Conservation (phyloP, 2,329 filamentous ascomycete species). For the Cercospora sojina region DNA sequence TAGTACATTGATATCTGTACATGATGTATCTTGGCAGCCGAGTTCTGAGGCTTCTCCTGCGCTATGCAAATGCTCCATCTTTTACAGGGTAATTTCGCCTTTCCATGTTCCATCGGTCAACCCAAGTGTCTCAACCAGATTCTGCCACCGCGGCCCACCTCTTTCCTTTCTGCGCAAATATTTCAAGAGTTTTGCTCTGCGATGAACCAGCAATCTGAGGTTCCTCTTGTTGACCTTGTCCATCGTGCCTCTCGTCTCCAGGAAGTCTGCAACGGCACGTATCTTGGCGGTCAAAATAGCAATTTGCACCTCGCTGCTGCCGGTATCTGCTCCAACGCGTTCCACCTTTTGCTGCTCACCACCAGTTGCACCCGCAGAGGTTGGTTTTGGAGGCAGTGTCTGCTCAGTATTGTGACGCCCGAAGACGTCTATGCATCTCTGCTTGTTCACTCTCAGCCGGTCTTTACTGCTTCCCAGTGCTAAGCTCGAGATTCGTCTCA, state of each 20-base stretch:
- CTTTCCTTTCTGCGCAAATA: conserved; percentile 89
- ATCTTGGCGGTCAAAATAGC: conserved; percentile 96
- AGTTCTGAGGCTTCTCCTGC: not conserved
- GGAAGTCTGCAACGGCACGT: conserved; percentile 69
- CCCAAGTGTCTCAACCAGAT: conserved; percentile 80
- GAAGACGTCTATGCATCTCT: conserved; percentile 81
- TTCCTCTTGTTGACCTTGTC: conserved; percentile 96
- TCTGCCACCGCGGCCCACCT: conserved; percentile 84
- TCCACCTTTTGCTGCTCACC: conserved; percentile 42
- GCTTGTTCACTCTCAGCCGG: conserved; percentile 75
- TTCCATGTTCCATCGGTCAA: conserved; percentile 86
- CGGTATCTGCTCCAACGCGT: conserved; percentile 87
- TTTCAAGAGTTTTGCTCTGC: conserved; percentile 79
- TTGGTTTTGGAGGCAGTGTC: conserved; percentile 60
- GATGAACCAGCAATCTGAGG: conserved; percentile 79
- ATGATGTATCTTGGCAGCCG: not conserved
- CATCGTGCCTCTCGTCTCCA: conserved; percentile 70
- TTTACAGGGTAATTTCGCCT: conserved; percentile 74
- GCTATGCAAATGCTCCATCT: not conserved
- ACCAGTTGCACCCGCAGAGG: conserved; percentile 23
- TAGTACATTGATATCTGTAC: conserved; percentile 13
- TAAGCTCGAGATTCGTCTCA: conserved; percentile 75
- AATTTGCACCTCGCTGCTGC: conserved; percentile 95
- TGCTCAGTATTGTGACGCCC: conserved; percentile 86
- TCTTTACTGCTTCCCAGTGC: conserved; percentile 76